A percentile compares a stretch with the other conserved stretches of the same genome.
Conservation (phyloP, 441 rosid species). For the Adansonia rubrostipa region DNA sequence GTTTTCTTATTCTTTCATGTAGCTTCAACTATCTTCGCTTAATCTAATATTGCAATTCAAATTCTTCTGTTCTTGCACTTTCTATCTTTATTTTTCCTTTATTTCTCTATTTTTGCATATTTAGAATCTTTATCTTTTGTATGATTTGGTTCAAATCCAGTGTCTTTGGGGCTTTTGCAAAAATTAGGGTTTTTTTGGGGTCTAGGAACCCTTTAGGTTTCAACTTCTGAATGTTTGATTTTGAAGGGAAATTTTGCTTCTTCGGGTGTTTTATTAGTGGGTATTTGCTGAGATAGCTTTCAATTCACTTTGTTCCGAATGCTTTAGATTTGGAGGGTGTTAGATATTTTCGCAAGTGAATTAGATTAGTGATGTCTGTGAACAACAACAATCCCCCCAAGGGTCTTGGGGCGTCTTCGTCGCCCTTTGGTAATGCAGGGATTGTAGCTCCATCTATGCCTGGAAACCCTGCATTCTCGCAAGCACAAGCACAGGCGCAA, state of each 20-base stretch:
- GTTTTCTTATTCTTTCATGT: neutral
- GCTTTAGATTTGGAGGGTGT: conserved; percentile 18
- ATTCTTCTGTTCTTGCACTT: conserved; percentile 12
- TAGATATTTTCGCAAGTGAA: conserved; percentile 9
- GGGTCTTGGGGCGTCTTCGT: conserved; percentile 62
- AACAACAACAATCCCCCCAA: conserved; percentile 66
- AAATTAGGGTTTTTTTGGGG: conserved; percentile 20
- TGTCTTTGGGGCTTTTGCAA: neutral
- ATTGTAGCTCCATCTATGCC: conserved; percentile 58
- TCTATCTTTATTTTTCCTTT: neutral
- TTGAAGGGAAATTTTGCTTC: conserved; percentile 21
- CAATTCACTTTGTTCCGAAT: neutral
- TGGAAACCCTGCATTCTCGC: conserved; percentile 59
- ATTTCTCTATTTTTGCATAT: neutral
- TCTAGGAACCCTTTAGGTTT: conserved; percentile 15
- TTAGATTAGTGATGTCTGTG: conserved; percentile 49
- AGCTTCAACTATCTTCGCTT: neutral
- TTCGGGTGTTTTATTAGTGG: conserved; percentile 10
- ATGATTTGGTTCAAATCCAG: neutral
- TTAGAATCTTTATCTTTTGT: neutral
- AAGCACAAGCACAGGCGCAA: conserved; percentile 60
- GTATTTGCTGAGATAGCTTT: neutral
- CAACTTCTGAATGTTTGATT: conserved; percentile 3
- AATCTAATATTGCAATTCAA: conserved; percentile 4
- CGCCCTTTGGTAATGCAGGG: conserved; percentile 79